Evolutionary conservation across 2,329 filamentous ascomycete species (phyloP).

Genomic region (Hymenoscyphus linearis): DNA sequence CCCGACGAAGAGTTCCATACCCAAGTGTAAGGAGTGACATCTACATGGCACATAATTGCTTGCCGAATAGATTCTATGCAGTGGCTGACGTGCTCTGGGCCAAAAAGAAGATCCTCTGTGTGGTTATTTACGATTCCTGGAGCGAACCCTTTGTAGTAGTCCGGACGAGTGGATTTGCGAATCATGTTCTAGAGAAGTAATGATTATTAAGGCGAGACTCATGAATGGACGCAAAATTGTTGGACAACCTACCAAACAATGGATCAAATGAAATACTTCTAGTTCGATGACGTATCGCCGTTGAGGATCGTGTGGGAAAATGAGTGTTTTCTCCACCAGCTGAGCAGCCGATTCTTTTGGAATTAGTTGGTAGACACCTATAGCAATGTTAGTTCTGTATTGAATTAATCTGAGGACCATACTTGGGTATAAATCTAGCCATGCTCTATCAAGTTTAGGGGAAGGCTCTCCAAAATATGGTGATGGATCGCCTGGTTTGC

Average conservation of each 20-base stretch:
- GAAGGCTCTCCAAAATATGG: neutral
- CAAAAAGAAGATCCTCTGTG: too few species aligned
- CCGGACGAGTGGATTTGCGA: neutral
- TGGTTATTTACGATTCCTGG: too few species aligned
- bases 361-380: neutral
- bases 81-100: too few species aligned
- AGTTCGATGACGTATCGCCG: neutral
- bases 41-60: too few species aligned
- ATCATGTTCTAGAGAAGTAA: neutral
- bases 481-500: neutral
- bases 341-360: neutral
- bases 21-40: too few species aligned
- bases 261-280: neutral
- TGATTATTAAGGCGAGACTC: neutral
- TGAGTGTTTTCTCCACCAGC: neutral
- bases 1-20: too few species aligned
- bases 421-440: neutral
- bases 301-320: neutral
- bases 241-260: neutral
- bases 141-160: neutral
- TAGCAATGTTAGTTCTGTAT: neutral
- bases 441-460: neutral
- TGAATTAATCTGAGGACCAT: neutral
- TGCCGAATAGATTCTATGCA: too few species aligned
- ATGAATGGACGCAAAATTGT: neutral